Conservation (phyloP, 306 rosid genomes). For the Acacia confusa region DNA sequence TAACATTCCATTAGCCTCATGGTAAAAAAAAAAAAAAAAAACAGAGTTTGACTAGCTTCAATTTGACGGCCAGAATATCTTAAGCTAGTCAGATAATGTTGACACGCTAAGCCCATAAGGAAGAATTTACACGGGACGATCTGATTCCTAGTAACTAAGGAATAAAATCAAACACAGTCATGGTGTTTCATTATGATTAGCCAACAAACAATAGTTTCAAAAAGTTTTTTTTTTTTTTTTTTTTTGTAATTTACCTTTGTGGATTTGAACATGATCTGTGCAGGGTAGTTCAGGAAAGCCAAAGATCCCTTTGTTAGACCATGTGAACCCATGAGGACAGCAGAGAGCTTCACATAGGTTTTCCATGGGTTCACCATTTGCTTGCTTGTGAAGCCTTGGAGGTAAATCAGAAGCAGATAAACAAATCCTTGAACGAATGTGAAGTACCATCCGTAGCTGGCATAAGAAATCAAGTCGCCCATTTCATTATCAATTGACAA, state of each 20-base stretch:
- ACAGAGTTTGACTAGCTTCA: background rate
- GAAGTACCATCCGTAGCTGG: conserved; percentile 99
- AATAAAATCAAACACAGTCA: conserved; percentile 6
- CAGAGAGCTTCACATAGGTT: conserved; percentile 94
- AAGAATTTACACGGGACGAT: background rate
- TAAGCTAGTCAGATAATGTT: background rate
- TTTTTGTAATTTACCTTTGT: conserved; percentile 62
- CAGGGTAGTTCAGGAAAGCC: conserved; percentile 97
- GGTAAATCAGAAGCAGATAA: conserved; percentile 76
- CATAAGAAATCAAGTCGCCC: conserved; percentile 33
- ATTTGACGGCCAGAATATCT: background rate
- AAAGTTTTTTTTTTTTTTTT: background rate
- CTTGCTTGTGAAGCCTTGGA: conserved; percentile 92
- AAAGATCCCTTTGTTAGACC: conserved; percentile 96
- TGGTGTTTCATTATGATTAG: background rate
- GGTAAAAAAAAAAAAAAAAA: background rate
- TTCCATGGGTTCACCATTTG: conserved; percentile 99
- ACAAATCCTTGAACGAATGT: conserved; percentile 97
- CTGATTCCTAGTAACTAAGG: background rate
- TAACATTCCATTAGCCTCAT: background rate
- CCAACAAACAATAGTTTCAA: background rate
- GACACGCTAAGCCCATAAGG: background rate
- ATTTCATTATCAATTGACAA: conserved; percentile 1
- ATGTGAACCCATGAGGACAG: conserved; percentile 94
- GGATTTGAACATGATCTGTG: conserved; percentile 99